phyloP scores from a whole-genome alignment of 371 early-diverging fungal species.

The Coemansia sp. region DNA sequence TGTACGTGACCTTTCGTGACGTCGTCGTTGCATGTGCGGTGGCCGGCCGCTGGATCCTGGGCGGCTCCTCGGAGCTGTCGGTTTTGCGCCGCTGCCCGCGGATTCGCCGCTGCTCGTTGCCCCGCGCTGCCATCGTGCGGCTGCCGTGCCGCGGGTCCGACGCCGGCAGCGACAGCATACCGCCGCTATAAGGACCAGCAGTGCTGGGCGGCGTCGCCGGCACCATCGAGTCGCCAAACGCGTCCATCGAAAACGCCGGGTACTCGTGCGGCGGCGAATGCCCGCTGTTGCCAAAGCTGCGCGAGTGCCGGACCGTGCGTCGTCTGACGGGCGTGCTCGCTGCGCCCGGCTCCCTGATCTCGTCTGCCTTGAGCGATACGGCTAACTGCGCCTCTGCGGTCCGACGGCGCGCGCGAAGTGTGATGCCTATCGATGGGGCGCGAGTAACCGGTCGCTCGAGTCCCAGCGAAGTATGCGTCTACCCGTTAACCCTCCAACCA shows the following conservation, averaged over 20 bases:
- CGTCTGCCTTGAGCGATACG: neutral
- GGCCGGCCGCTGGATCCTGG: slow-evolving; percentile 22
- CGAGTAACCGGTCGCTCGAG: slow-evolving; percentile 4
- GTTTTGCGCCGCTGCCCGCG: slow-evolving; percentile 39
- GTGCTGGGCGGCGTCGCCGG: slow-evolving; percentile 10
- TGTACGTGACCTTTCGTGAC: slow-evolving; percentile 34
- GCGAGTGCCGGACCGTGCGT: slow-evolving; percentile 25
- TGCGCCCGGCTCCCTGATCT: neutral
- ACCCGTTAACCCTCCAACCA: neutral
- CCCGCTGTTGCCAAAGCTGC: slow-evolving; percentile 28
- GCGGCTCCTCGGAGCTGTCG: slow-evolving; percentile 20
- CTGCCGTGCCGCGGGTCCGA: slow-evolving; percentile 23
- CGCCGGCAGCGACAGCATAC: slow-evolving; percentile 11
- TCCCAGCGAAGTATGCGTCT: slow-evolving; percentile 1
- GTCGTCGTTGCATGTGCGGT: slow-evolving; percentile 34
- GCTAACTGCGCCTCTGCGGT: neutral
- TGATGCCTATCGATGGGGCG: slow-evolving; percentile 4
- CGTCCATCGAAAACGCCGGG: slow-evolving; percentile 2
- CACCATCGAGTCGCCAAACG: neutral
- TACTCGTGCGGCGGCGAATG: neutral
- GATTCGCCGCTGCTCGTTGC: slow-evolving; percentile 16
- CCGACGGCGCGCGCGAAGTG: slow-evolving; percentile 7
- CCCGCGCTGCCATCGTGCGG: slow-evolving; percentile 13
- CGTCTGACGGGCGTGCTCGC: neutral
- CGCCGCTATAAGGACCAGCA: neutral